Evolutionary conservation across 352 stramenopile species (phyloP), one percentile per base, ranked within the genome.

Genomic region (Globisporangium paroecandrum): DNA sequence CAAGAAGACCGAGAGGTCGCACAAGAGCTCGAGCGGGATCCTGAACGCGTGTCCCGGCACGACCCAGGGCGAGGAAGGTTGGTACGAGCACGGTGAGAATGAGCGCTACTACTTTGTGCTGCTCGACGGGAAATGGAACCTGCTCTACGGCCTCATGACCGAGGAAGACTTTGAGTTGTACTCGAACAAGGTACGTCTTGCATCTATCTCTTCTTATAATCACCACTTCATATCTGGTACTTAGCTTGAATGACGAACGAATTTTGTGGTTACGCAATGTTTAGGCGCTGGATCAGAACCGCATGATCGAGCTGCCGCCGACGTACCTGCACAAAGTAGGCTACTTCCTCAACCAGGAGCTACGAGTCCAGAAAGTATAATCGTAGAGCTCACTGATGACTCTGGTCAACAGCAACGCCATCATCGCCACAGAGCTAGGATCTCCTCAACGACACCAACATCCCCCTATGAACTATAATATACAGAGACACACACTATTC

Each of bases 71-170:
- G 87, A 95, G 51, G 87, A 95, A 77, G 87, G 87, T 18, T 95
- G 87, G 87, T 95, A 95, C 71, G 85, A 95, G 66, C 87, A 95
- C 65, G 87, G 87, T 41, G 87, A 93, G 71, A 90, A 90, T 54
- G 87, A 94, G 69, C 85, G 87, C 47, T 95, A 95, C 70, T 95
- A 95, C 72, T 95, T 95, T 65, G 72, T 93, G 20, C 77, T 93
- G 22, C 56, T 93, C 41, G 85, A 95, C 60, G 75, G 79, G 71
- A 95, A 93, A 73, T 95, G 87, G 87, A 93, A 81, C 76, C 74
- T 95, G 67, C 74, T 95, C 13, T 95, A 95, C 65, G 87, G 87
- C 1, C 85, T 85, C 25, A 93, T 95, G 81, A 91, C 78, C 43
- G 85, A 95, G 66, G 85, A 95, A 46, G 85, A 93, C 71, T 95